Base-by-base conservation (phyloP, 345 rosid species). In the Laguncularia racemosa region DNA sequence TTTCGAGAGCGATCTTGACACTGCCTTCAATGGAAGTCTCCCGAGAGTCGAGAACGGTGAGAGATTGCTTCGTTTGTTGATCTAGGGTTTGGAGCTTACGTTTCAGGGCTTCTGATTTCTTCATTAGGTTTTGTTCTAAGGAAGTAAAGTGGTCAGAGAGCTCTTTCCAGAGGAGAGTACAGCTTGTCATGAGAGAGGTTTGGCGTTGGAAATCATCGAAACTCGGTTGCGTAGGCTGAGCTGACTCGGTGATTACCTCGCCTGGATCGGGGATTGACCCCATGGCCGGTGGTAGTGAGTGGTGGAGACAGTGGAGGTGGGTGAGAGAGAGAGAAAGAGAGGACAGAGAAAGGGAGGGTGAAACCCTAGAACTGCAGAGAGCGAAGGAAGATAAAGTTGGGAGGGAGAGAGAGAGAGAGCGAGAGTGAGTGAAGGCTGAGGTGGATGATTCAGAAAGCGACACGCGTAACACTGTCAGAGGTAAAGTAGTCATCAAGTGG, bases 211-310 rank as follows among this genome's bases (percentile, higher is more conserved):
- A 93, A 71, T 93, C 97, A 55, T 89, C 99, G 76, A 93, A 93
- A 64, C 86, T 80, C 67, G 96, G 95, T 71, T 48, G 46, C 26
- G 47, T 47, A 21, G 52, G 57, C 62, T 63, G 92, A 76, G 88
- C 61, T 67, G 71, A 74, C 82, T 80, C 91, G 14, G 85, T 73
- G 61, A 33, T 9, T 33, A 82, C 72, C 83, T 76, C 97, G 70
- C 96, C 99, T 0, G 95, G 95, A 87, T 93, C 92, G 96, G 88
- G 82, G 83, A 72, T 76, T 75, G 95, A 85, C 90, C 92, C 99
- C 95, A 89, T 93, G 75, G 68, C 60, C 58, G 70, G 58, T 26
- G 20, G 21, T 38, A 76, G 68, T 58, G 56, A 48, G 69, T 49
- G 44, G 38, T 49, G 38, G 50, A 61, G 54, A 63, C 43, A 44